Evolutionary conservation across 106 monocot genomes (phyloP), one percentile per base, ranked within the genome.

Genomic region (Dendrobium officinale): DNA sequence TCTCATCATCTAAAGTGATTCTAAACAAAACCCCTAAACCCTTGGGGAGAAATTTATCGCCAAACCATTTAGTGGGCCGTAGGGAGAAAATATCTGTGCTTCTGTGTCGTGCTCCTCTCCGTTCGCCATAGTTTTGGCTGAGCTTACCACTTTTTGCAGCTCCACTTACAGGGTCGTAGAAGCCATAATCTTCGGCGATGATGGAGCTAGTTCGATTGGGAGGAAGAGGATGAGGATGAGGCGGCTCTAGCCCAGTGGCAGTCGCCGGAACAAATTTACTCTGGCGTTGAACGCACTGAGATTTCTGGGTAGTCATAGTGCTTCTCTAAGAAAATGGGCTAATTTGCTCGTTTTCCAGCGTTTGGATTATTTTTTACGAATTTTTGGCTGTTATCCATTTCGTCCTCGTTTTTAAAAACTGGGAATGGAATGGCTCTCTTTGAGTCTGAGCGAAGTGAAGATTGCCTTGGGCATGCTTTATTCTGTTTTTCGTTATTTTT

Each of bases 21-120:
- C 26, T 26, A 8, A 1, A 42, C 74, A 74, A 74, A 74, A 74
- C 74, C 74, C n/a, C 74, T 74, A 74, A 74, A 74, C 74, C 74
- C 74, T 74, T 16, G 29, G 20, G 37, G 11, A 37, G 37, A 42
- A 73, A 37, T 44, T 1, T 74, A 44, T 74, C 42, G 8, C 74
- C n/a, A 20, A 42, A 37, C 70, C 33, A 31, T 74, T n/a, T 74
- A 16, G 43, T 74, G 43, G 74, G 20, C 74, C 43, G 74, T 20
- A 44, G 17, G 44, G 44, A 42, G 20, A 74, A 42, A 42, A 6
- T 43, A 42, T 42, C 74, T 74, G 42, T 9, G 17, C 42, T 51
- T 51, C 18, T 4, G 20, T 13, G 18, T 42, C 74, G 4, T 11
- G 9, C 74, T 44, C 43, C 20, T 9, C 74, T 20, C 74, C 42